Evolutionary conservation across 2,329 filamentous ascomycete genomes (phyloP).

Genomic region (Neurospora sp.): DNA sequence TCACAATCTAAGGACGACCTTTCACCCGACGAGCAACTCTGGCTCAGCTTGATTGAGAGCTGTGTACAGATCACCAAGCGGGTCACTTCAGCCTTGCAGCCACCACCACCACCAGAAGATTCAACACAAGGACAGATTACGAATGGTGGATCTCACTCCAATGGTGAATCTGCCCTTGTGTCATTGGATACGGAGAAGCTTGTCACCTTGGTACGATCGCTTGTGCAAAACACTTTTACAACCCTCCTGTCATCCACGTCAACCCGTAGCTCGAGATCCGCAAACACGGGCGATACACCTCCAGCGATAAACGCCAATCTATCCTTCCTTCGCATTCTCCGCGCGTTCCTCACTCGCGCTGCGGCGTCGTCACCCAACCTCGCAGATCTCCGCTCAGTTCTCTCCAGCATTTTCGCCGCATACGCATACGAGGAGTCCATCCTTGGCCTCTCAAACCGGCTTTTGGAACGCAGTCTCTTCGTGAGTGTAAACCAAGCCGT

Average conservation of each 20-base stretch:
- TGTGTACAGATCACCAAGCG: slow-evolving; percentile 55
- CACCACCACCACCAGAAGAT: slow-evolving; percentile 11
- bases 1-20: slow-evolving; percentile 32
- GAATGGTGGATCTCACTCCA: background rate
- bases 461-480: slow-evolving; percentile 85
- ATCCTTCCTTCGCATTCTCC: slow-evolving; percentile 80
- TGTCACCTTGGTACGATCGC: slow-evolving; percentile 57
- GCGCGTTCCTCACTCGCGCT: slow-evolving; percentile 78
- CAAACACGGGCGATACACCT: slow-evolving; percentile 19
- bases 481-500: slow-evolving; percentile 68
- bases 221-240: slow-evolving; percentile 87
- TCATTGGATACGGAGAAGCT: slow-evolving; percentile 50
- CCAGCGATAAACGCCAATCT: slow-evolving; percentile 41
- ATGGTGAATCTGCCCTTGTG: background rate
- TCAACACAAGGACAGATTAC: background rate
- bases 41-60: slow-evolving; percentile 51
- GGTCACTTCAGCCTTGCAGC: slow-evolving; percentile 46
- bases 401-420: slow-evolving; percentile 84
- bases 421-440: slow-evolving; percentile 94
- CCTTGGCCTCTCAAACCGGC: slow-evolving; percentile 70
- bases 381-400: slow-evolving; percentile 73
- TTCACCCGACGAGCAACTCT: slow-evolving; percentile 44
- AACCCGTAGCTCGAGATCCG: slow-evolving; percentile 22
- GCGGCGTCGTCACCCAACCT: slow-evolving; percentile 75
- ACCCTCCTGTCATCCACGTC: slow-evolving; percentile 73